Percentiles rank a stretch among this genome's conserved stretches.
Evolutionary conservation across 768 basidiomycete species (phyloP).

Genomic region (Cystofilobasidium capitatum): DNA sequence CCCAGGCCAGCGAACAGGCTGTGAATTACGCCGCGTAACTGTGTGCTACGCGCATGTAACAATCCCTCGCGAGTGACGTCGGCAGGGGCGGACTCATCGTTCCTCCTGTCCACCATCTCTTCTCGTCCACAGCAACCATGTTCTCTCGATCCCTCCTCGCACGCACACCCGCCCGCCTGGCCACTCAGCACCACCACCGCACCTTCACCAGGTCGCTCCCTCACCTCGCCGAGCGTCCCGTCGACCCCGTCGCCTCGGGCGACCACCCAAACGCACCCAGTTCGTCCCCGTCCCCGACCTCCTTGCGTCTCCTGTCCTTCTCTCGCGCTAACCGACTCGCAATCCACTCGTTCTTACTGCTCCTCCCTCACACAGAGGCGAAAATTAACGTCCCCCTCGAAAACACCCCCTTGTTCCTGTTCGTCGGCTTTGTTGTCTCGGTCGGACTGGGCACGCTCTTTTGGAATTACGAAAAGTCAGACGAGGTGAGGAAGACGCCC

Average conservation of each 20-base stretch:
- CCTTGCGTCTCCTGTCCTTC: neutral
- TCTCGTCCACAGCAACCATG: too few relatives aligned
- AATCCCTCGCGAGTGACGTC: too few relatives aligned
- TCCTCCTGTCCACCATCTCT: too few relatives aligned
- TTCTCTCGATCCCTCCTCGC: too few relatives aligned
- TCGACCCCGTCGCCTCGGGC: neutral
- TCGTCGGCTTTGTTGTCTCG: neutral
- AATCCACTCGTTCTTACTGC: neutral
- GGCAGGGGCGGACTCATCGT: too few relatives aligned
- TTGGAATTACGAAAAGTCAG: constrained; percentile 3
- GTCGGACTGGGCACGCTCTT: neutral
- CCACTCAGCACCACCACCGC: too few relatives aligned
- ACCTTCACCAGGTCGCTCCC: too few relatives aligned
- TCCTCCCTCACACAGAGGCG: neutral
- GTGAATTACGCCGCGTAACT: too few relatives aligned
- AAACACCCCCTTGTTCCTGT: constrained; percentile 1
- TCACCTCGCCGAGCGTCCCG: neutral
- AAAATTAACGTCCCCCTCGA: neutral
- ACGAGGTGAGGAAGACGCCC: neutral
- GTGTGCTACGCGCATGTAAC: too few relatives aligned
- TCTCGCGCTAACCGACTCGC: neutral
- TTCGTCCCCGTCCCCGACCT: neutral
- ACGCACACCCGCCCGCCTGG: too few relatives aligned
- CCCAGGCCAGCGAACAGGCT: too few relatives aligned
- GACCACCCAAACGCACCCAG: neutral